These are phyloP conservation scores for Cokeromyces recurvatus DNA, from an alignment of 371 early-diverging fungal genomes.

Conservation along the genomic window DNA sequence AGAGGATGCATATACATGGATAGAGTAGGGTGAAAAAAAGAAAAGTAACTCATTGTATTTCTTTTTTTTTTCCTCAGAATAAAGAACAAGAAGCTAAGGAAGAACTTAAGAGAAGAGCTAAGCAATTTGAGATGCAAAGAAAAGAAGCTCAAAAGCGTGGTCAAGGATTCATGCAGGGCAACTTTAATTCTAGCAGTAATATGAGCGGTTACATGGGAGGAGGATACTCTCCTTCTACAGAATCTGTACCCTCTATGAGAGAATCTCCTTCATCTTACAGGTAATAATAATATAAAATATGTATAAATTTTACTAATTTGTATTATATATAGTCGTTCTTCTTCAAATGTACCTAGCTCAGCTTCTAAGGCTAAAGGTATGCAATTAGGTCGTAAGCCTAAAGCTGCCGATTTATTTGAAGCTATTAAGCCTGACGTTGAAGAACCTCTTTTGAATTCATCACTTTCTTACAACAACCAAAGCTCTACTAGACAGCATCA, in stretches of 20 bases:
- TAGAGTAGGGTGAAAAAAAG: background rate
- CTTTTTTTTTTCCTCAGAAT: slow-evolving; percentile 49
- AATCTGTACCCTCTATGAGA: slow-evolving; percentile 35
- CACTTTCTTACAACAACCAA: slow-evolving; percentile 12
- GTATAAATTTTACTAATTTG: too few species aligned
- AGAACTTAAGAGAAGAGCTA: slow-evolving; percentile 88
- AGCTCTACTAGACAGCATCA: slow-evolving; percentile 11
- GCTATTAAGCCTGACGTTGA: slow-evolving; percentile 80
- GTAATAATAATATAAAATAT: slow-evolving; percentile 1
- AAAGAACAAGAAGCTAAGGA: slow-evolving; percentile 97
- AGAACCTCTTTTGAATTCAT: slow-evolving; percentile 30
- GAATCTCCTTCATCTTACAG: slow-evolving; percentile 19
- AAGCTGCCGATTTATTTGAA: slow-evolving; percentile 73
- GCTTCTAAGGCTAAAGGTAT: slow-evolving; percentile 78
- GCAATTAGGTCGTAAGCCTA: slow-evolving; percentile 89
- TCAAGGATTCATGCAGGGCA: slow-evolving; percentile 48
- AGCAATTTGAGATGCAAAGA: slow-evolving; percentile 86
- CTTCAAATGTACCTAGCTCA: slow-evolving; percentile 25
- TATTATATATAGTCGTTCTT: slow-evolving; percentile 11
- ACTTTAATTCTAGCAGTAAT: slow-evolving; percentile 39
- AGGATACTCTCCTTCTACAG: slow-evolving; percentile 45
- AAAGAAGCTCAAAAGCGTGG: slow-evolving; percentile 81
- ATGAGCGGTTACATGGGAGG: slow-evolving; percentile 24
- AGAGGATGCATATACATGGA: background rate
- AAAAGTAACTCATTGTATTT: background rate